Evolutionary conservation across 1,139 yeast genomes (phyloP).

Genomic region (Suhomyces anneliseae): DNA sequence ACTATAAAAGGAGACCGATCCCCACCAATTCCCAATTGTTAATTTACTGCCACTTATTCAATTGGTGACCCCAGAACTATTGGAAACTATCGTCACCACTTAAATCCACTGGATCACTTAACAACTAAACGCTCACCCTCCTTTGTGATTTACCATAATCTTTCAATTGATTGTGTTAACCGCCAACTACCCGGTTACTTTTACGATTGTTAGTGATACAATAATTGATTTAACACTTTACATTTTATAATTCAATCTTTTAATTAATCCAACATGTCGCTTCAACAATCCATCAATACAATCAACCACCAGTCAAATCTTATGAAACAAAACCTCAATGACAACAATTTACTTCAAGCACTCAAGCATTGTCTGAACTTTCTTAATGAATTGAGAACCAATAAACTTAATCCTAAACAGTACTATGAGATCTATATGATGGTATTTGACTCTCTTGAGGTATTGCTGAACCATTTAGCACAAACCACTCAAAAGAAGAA

Average conservation of each 20-base stretch:
- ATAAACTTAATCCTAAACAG: constrained; percentile 79
- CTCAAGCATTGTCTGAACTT: constrained; percentile 84
- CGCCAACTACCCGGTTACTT: too few species aligned
- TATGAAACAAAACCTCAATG: constrained; percentile 79
- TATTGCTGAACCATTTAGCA: constrained; percentile 62
- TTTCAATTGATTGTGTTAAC: too few species aligned
- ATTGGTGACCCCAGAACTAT: too few species aligned
- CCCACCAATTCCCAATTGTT: too few species aligned
- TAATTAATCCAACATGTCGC: constrained; percentile 9
- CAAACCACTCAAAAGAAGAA: constrained; percentile 48
- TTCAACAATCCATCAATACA: constrained; percentile 54
- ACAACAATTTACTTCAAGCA: constrained; percentile 76
- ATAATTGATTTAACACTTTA: neutral
- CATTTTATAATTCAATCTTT: neutral
- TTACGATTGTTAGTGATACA: too few species aligned
- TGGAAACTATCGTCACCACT: too few species aligned
- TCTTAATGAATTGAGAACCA: constrained; percentile 78
- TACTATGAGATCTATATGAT: constrained; percentile 90
- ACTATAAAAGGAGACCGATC: too few species aligned
- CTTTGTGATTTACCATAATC: too few species aligned
- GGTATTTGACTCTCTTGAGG: constrained; percentile 79
- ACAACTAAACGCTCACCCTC: too few species aligned
- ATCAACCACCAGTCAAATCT: constrained; percentile 70
- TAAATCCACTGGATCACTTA: too few species aligned
- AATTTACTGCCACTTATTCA: too few species aligned